Evolutionary conservation across 352 stramenopile genomes (phyloP).

Genomic region (Globisporangium nagaii): DNA sequence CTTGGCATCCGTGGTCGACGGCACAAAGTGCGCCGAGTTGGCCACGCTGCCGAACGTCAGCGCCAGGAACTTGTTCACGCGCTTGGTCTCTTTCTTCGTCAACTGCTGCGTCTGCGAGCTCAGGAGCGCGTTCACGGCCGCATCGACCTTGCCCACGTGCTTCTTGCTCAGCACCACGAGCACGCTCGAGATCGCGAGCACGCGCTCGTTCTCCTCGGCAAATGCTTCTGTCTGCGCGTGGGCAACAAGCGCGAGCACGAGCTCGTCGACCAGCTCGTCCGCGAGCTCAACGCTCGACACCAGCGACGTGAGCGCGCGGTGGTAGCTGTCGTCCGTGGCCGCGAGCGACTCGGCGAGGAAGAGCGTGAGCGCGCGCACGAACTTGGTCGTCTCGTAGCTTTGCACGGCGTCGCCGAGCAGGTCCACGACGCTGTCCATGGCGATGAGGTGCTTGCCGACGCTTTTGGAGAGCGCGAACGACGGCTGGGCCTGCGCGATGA

Average conservation of each 20-base stretch:
- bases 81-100: slow-evolving; percentile 44
- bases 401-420: slow-evolving; percentile 52
- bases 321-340: slow-evolving; percentile 28
- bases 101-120: slow-evolving; percentile 16
- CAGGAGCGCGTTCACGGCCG: slow-evolving; percentile 24
- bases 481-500: slow-evolving; percentile 66
- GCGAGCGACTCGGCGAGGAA: slow-evolving; percentile 49
- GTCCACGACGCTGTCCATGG: slow-evolving; percentile 64
- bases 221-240: slow-evolving; percentile 40
- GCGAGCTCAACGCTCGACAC: slow-evolving; percentile 33
- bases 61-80: slow-evolving; percentile 53
- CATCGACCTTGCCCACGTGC: slow-evolving; percentile 49
- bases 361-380: slow-evolving; percentile 46
- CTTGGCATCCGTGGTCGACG: slow-evolving; percentile 47
- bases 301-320: slow-evolving; percentile 32
- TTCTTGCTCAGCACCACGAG: slow-evolving; percentile 58
- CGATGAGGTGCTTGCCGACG: slow-evolving; percentile 58
- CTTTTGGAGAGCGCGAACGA: slow-evolving; percentile 49
- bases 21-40: slow-evolving; percentile 77
- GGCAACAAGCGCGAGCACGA: slow-evolving; percentile 44
- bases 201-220: slow-evolving; percentile 23
- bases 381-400: slow-evolving; percentile 72
- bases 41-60: slow-evolving; percentile 64
- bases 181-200: slow-evolving; percentile 36
- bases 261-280: slow-evolving; percentile 41